Evolutionary conservation across 2,329 filamentous ascomycete genomes (phyloP), one percentile per base, ranked within the genome.

Genomic region (Thelonectria blattea): DNA sequence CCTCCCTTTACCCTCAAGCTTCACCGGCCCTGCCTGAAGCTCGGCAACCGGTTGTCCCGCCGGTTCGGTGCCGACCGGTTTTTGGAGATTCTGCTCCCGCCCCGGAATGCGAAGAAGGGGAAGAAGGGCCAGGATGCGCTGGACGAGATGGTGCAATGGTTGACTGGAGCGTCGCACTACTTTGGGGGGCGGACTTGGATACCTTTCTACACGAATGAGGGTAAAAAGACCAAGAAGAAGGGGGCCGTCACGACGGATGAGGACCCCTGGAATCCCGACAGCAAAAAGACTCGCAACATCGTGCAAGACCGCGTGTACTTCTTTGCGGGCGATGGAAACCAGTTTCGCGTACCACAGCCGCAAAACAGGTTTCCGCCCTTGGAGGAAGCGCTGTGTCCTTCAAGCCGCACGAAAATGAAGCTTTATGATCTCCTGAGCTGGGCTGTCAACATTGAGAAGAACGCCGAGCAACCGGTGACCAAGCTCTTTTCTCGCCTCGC

Each of bases 401-500:
- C 56, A 0, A 52, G 43, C 3, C 73, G 78, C 4, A 73, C 71
- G 1, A 74, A 73, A 5, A 72, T 84, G 65, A 70, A 66, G 2
- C 73, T 78, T 2, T 70, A 66, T 20, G 68, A 74, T 1, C 76
- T 89, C 62, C 65, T 88, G 2, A 73, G 81, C 24, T 87, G 83
- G 83, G 77, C 86, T 0, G 71, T 88, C 27, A 76, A 81, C 20
- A 71, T 81, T 2, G 66, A 74, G 3, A 60, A 72, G 1, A 88
- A 85, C 58, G 65, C 72, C 3, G 9, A 70, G 0, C 81, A 88
- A 59, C 75, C 81, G 0, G 75, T 79, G 5, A 73, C 84, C 2
- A 89, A 89, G 63, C 72, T 88, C 0, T 89, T 88, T 63, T 83
- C 85, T 0, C 80, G 86, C 10, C 81, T 88, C 41, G 72, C 81